These are phyloP conservation scores for Akebia trifoliata DNA, from an alignment of 164 flowering plant genomes.

Conservation along the genomic window DNA sequence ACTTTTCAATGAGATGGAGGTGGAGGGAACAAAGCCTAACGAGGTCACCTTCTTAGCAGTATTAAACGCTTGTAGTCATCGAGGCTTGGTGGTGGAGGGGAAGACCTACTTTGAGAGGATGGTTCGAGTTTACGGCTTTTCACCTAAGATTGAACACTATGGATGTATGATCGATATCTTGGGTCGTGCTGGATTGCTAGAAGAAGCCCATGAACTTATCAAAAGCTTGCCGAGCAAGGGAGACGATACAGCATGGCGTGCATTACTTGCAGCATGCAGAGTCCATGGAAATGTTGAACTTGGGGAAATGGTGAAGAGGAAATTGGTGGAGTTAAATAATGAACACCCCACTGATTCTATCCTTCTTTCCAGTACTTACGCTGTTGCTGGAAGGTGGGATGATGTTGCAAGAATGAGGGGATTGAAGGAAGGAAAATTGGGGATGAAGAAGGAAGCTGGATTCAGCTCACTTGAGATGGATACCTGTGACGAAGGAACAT, in stretches of 20 bases:
- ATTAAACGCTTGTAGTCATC: slow-evolving; percentile 46
- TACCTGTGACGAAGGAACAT: not conserved
- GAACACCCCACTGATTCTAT: slow-evolving; percentile 39
- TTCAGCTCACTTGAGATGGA: slow-evolving; percentile 29
- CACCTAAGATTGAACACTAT: slow-evolving; percentile 41
- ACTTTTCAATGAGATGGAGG: slow-evolving; percentile 34
- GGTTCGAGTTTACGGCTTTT: slow-evolving; percentile 24
- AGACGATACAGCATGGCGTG: slow-evolving; percentile 44
- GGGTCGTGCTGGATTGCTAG: slow-evolving; percentile 45
- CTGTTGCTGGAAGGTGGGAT: slow-evolving; percentile 29
- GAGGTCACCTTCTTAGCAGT: slow-evolving; percentile 40
- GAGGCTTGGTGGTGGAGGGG: slow-evolving; percentile 48
- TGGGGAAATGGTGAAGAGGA: slow-evolving; percentile 27
- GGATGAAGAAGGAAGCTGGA: slow-evolving; percentile 34
- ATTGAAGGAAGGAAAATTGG: slow-evolving; percentile 6
- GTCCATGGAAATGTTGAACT: slow-evolving; percentile 35
- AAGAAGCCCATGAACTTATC: slow-evolving; percentile 40
- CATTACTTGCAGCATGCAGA: slow-evolving; percentile 45
- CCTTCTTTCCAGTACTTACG: slow-evolving; percentile 39
- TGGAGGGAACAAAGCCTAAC: slow-evolving; percentile 33
- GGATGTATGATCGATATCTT: slow-evolving; percentile 48
- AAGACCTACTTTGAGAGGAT: slow-evolving; percentile 31
- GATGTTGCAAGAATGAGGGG: slow-evolving; percentile 13
- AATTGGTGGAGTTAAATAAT: slow-evolving; percentile 19
- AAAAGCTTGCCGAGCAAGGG: slow-evolving; percentile 29